Conservation (phyloP, 306 rosid species). For the Sechiopsis laciniata region DNA sequence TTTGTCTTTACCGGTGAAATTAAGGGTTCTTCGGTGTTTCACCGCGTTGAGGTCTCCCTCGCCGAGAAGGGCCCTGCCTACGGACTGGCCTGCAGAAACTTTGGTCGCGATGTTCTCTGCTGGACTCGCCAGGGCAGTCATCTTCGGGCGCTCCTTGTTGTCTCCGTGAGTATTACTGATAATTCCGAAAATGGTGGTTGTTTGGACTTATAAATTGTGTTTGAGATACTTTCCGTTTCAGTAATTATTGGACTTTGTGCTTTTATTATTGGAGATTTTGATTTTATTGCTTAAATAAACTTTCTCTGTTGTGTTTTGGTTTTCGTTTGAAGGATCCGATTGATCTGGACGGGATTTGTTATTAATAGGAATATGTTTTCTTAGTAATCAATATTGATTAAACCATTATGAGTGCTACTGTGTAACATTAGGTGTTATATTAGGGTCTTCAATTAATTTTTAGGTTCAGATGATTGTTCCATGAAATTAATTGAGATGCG, state of each 20-base stretch:
- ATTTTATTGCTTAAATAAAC: neutral
- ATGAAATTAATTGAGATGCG: no score
- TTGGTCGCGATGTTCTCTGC: constrained; percentile 36
- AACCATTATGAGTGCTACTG: neutral
- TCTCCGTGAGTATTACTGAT: constrained; percentile 51
- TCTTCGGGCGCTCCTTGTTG: constrained; percentile 68
- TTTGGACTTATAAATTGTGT: neutral
- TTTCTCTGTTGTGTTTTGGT: neutral
- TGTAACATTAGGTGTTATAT: no score
- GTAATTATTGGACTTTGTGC: neutral
- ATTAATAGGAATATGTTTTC: neutral
- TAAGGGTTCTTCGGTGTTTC: constrained; percentile 31
- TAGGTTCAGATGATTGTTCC: no score
- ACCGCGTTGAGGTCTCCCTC: constrained; percentile 57
- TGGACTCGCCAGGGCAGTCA: constrained; percentile 81
- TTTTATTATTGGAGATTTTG: neutral
- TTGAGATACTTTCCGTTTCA: neutral
- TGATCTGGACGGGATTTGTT: neutral
- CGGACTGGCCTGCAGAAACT: constrained; percentile 64
- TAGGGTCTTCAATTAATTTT: no score
- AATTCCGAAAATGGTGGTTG: neutral
- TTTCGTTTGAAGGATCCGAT: neutral
- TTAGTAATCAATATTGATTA: neutral
- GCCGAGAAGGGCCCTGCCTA: constrained; percentile 48
- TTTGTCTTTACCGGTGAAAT: constrained; percentile 41